phyloP scores from a whole-genome alignment of 2,329 filamentous ascomycete species.

The Annulohypoxylon truncatum region DNA sequence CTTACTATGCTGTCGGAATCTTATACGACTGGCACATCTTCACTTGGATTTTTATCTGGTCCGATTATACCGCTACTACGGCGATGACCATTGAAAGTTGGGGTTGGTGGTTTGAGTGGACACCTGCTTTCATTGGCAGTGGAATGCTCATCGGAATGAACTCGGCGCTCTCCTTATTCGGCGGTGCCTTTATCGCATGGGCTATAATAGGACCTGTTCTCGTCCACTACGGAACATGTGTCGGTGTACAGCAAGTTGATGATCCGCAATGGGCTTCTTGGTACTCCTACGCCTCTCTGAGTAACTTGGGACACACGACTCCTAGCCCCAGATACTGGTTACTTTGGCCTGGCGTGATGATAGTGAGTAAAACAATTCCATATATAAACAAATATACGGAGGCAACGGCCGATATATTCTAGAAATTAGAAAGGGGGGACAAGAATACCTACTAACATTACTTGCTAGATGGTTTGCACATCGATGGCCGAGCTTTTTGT shows the following conservation, averaged over 20 bases:
- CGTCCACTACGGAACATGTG: constrained; percentile 63
- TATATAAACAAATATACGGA: too few species aligned
- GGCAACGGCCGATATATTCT: too few species aligned
- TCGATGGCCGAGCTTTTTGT: constrained; percentile 55
- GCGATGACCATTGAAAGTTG: constrained; percentile 67
- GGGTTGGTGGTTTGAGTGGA: constrained; percentile 69
- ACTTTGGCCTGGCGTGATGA: constrained; percentile 57
- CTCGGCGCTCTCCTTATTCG: constrained; percentile 67
- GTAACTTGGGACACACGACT: constrained; percentile 47
- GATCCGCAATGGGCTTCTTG: constrained; percentile 59
- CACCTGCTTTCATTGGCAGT: constrained; percentile 68
- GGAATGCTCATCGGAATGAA: constrained; percentile 70
- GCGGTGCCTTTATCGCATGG: constrained; percentile 67
- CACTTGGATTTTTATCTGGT: constrained; percentile 64
- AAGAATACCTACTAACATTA: too few species aligned
- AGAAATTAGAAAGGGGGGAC: too few species aligned
- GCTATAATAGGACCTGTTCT: constrained; percentile 66
- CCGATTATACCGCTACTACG: constrained; percentile 48
- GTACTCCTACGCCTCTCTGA: constrained; percentile 53
- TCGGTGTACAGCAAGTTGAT: constrained; percentile 51
- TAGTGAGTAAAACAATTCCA: too few species aligned
- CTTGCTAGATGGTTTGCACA: constrained; percentile 49
- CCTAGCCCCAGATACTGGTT: constrained; percentile 56
- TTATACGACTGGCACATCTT: constrained; percentile 68
- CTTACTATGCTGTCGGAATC: constrained; percentile 68